Evolutionary conservation across 495 filamentous ascomycete genomes (phyloP).

Genomic region (Talaromyces adpressus): DNA sequence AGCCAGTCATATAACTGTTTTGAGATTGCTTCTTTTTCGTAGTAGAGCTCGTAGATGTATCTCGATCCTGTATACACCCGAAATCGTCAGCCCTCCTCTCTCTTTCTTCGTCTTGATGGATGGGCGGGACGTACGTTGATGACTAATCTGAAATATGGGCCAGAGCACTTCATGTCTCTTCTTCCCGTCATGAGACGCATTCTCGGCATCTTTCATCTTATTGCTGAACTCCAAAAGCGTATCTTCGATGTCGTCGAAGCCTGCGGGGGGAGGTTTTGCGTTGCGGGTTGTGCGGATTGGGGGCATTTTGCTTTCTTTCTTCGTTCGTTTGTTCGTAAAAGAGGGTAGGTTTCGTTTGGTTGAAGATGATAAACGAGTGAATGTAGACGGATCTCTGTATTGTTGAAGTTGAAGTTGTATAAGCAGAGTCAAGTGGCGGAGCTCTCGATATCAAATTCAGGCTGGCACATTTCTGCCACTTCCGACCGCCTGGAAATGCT

Average conservation of each 20-base stretch:
- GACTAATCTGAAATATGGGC: slow-evolving; percentile 96
- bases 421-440: neutral
- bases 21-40: slow-evolving; percentile 91
- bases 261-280: slow-evolving; percentile 87
- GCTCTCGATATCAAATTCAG: neutral
- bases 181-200: slow-evolving; percentile 66
- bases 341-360: neutral
- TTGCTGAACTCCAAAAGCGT: slow-evolving; percentile 92
- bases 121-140: slow-evolving; percentile 62
- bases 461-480: slow-evolving; percentile 27
- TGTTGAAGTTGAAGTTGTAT: neutral
- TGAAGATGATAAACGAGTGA: neutral
- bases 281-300: slow-evolving; percentile 69
- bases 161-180: slow-evolving; percentile 85
- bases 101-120: neutral
- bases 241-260: slow-evolving; percentile 95
- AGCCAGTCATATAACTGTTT: slow-evolving; percentile 91
- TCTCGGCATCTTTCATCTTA: slow-evolving; percentile 98
- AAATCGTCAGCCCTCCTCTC: too few relatives aligned
- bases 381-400: neutral
- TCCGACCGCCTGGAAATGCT: slow-evolving; percentile 17
- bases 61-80: too few relatives aligned
- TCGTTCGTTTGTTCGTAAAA: neutral
- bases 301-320: slow-evolving; percentile 55
- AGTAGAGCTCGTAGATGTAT: slow-evolving; percentile 98